Evolutionary conservation across 495 filamentous ascomycete genomes (phyloP).

Genomic region (Podospora australis): DNA sequence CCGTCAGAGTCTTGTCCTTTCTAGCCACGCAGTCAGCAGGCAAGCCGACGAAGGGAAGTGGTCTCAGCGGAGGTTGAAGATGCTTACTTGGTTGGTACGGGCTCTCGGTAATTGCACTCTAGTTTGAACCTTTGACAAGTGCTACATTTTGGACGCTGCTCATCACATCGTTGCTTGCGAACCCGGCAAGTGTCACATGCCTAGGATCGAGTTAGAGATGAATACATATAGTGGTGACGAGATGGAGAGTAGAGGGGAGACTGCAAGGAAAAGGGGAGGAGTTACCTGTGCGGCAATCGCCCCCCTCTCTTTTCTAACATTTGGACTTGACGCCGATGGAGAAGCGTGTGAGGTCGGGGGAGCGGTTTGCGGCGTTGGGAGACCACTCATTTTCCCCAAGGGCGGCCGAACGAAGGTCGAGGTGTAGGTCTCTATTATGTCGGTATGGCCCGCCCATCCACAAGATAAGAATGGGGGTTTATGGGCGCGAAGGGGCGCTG

Average conservation of each 20-base stretch:
- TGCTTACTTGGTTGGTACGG: conserved; percentile 57
- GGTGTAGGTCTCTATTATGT: too few species aligned
- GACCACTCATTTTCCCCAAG: conserved; percentile 13
- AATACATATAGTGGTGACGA: not conserved
- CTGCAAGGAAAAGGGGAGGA: not conserved
- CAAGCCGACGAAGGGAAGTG: not conserved
- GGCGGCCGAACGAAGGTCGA: not conserved
- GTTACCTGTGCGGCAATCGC: conserved; percentile 44
- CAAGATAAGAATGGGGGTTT: too few species aligned
- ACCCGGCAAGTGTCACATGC: conserved; percentile 78
- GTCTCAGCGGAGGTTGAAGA: conserved; percentile 6
- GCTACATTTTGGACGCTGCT: conserved; percentile 73
- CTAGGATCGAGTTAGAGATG: conserved; percentile 20
- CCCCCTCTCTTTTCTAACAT: conserved; percentile 38
- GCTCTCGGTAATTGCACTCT: conserved; percentile 55
- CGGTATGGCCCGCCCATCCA: too few species aligned
- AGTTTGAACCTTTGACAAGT: conserved; percentile 45
- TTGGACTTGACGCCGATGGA: conserved; percentile 2
- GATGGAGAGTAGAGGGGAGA: not conserved
- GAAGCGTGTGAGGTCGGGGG: conserved; percentile 3
- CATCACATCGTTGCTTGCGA: conserved; percentile 88
- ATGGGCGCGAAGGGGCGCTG: too few species aligned
- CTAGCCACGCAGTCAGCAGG: conserved; percentile 26
- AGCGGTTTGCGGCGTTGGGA: conserved; percentile 6
- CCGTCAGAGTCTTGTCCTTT: conserved; percentile 56